Conservation (phyloP, 495 filamentous ascomycete species). For the Aspergillus sparsus region DNA sequence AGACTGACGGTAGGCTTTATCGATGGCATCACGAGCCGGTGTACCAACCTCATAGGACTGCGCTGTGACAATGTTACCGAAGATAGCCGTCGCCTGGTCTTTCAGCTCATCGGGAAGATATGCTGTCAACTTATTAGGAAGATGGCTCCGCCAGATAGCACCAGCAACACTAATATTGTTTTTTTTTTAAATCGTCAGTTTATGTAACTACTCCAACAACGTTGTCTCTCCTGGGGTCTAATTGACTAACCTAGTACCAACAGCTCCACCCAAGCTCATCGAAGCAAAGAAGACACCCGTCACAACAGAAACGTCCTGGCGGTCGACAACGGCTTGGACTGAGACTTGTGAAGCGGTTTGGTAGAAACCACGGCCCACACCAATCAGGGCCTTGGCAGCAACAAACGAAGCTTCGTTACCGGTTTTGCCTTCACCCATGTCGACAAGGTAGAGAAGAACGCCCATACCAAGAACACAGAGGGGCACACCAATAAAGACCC, state of each 20-base stretch:
- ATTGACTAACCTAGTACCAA: slow-evolving; percentile 27
- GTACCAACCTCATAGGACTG: slow-evolving; percentile 24
- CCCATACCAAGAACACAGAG: slow-evolving; percentile 31
- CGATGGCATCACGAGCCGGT: slow-evolving; percentile 5
- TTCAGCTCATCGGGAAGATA: slow-evolving; percentile 27
- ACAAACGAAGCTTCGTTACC: slow-evolving; percentile 30
- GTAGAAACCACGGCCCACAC: slow-evolving; percentile 30
- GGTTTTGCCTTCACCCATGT: slow-evolving; percentile 25
- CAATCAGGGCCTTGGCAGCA: slow-evolving; percentile 26
- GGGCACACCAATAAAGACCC: slow-evolving; percentile 28
- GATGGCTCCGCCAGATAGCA: slow-evolving; percentile 32
- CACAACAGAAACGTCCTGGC: slow-evolving; percentile 30
- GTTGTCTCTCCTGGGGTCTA: not conserved
- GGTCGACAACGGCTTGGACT: slow-evolving; percentile 24
- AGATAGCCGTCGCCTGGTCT: slow-evolving; percentile 24
- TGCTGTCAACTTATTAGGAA: slow-evolving; percentile 21
- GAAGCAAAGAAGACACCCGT: slow-evolving; percentile 30
- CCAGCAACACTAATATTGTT: slow-evolving; percentile 26
- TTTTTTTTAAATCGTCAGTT: not conserved
- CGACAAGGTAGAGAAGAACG: slow-evolving; percentile 28
- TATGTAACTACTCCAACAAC: not conserved
- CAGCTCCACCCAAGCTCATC: slow-evolving; percentile 30
- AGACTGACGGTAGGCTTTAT: slow-evolving; percentile 25
- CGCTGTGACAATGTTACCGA: slow-evolving; percentile 26
- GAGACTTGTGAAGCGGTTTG: slow-evolving; percentile 32